Evolutionary conservation across 140 eudicot species (phyloP).

Genomic region (Cichorium intybus): DNA sequence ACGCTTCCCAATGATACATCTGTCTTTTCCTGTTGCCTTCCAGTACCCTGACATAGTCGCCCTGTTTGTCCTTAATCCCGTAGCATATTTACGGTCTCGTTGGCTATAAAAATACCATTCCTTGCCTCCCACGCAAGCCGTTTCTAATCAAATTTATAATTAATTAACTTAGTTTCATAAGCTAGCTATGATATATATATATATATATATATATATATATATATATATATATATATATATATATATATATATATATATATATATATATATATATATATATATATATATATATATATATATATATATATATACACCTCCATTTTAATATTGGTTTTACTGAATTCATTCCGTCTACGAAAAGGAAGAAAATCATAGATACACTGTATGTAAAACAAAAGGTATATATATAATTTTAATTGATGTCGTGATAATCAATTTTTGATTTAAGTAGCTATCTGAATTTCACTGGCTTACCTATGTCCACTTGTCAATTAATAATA

Average conservation of each 20-base stretch:
- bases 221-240: neutral
- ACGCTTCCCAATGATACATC: slow-evolving; percentile 44
- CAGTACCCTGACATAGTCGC: slow-evolving; percentile 88
- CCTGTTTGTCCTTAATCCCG: slow-evolving; percentile 79
- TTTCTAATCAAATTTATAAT: slow-evolving; percentile 27
- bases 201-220: neutral
- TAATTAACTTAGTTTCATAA: neutral
- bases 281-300: too few relatives aligned
- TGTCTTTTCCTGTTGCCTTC: slow-evolving; percentile 98
- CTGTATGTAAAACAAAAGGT: slow-evolving; percentile 10
- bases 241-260: too few relatives aligned
- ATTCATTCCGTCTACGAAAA: slow-evolving; percentile 12
- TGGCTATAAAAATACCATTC: slow-evolving; percentile 95
- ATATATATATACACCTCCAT: too few relatives aligned
- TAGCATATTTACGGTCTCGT: slow-evolving; percentile 81
- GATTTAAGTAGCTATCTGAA: neutral
- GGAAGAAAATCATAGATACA: slow-evolving; percentile 18
- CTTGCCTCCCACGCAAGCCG: slow-evolving; percentile 82
- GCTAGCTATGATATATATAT: neutral
- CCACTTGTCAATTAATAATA: neutral
- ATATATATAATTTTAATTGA: too few relatives aligned
- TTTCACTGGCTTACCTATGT: neutral
- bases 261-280: too few relatives aligned
- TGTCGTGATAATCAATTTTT: too few relatives aligned
- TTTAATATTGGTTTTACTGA: neutral